Base-by-base conservation (phyloP, 331 rosid genomes). In the Erythrophleum ivorense region DNA sequence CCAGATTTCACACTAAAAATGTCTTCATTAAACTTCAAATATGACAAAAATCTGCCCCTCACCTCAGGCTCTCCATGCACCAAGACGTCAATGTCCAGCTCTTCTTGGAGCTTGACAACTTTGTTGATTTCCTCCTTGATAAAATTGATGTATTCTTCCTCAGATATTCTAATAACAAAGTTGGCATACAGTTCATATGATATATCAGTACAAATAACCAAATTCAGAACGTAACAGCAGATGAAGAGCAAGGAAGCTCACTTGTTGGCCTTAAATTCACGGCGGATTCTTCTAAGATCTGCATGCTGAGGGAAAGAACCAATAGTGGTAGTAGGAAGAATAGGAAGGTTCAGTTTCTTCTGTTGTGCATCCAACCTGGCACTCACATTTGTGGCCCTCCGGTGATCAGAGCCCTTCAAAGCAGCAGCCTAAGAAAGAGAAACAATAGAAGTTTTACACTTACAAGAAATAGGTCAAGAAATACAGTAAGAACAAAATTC, bases 31-130 rank as follows among this genome's bases (percentile, higher is more conserved):
- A 84, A 76, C 62, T 18, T 29, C 24, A 33, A 58, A 49, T 52
- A 64, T 52, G 43, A 71, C 12, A 38, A 49, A 79, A 46, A 57
- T 71, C 31, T 19, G 21, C 81, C 77, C 55, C 87, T 75, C 80
- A 94, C 98, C 98, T 94, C 97, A 0, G 98, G 98, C 81, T 94
- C 97, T 84, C 98, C 97, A 75, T 91, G 98, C 29, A 94, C 97
- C 83, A 94, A 87, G 67, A 94, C 98, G 73, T 91, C 97, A 83
- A 94, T 94, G 84, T 88, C 98, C 60, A 91, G 88, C 79, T 91
- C 98, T 87, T 94, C 98, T 76, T 94, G 98, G 84, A 94, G 86
- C 89, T 90, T 85, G 78, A 94, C 93, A 29, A 91, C 98, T 82
- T 86, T 91, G 73, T 73, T 84, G 71, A 94, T 94, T 88, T 94